Evolutionary conservation across 345 rosid species (phyloP), one percentile per base, ranked within the genome.

Genomic region (Dovyalis caffra): DNA sequence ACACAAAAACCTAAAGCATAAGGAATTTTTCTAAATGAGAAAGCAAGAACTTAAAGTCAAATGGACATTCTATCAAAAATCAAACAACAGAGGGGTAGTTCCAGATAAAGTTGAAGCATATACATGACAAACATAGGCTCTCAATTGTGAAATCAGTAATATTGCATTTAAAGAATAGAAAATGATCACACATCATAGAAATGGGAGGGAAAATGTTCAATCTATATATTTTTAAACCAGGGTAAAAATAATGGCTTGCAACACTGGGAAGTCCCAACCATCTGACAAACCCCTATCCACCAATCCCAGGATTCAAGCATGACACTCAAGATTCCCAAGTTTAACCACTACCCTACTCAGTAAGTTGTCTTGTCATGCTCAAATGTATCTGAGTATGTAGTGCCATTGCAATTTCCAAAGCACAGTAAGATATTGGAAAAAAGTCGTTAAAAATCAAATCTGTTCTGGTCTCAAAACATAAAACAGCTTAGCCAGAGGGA

Each of bases 141-240:
- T 20, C n/a, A 61, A 32, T 31, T 64, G 31, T 33, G 15, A 6
- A 58, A 61, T 29, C 49, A 38, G 21, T 37, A 57, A 26, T 43
- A 57, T 49, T 58, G 61, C 28, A 37, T 68, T 8, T 38, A 29
- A 61, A 38, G 2, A 35, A 38, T 5, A 51, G 45, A 21, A 56
- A 40, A 65, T 12, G 35, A 6, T 20, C 28, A 35, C 37, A 20
- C 28, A 35, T 6, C 53, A 53, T 25, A n/a, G 34, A 28, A 12
- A 74, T 28, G 49, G 34, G 29, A 72, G 67, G 57, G 38, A 31
- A 51, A 47, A 31, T n/a, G 29, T 26, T 71, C 65, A 71, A 60
- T 56, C 23, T 18, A 1, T 29, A 14, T 6, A 33, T 20, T 72
- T 40, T 28, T 10, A 32, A 72, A 16, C 62, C n/a, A 73, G 33